phyloP scores from a whole-genome alignment of 345 rosid species.

The Citrus inodora region DNA sequence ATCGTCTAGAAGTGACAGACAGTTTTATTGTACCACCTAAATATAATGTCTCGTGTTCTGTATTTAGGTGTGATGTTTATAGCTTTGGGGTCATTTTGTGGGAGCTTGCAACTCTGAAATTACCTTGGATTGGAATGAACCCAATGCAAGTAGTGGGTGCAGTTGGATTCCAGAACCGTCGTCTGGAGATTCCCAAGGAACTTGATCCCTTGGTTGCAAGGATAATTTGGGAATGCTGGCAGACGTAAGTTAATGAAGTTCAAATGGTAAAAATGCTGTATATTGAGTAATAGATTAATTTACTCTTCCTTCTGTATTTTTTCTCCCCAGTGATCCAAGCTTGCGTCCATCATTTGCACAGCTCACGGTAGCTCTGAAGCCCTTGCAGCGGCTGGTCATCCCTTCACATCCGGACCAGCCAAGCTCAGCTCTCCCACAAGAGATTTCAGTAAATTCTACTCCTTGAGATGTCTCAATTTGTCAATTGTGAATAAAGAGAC shows the following conservation, averaged over 20 bases:
- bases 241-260: slow-evolving; percentile 54
- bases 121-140: slow-evolving; percentile 99
- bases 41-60: slow-evolving; percentile 12
- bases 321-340: slow-evolving; percentile 68
- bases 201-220: slow-evolving; percentile 84
- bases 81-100: slow-evolving; percentile 97
- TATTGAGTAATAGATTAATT: not conserved
- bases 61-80: slow-evolving; percentile 87
- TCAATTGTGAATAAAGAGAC: slow-evolving; percentile 39
- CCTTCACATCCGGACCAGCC: slow-evolving; percentile 56
- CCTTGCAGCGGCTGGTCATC: slow-evolving; percentile 72
- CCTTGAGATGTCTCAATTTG: slow-evolving; percentile 36
- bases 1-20: not conserved
- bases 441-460: slow-evolving; percentile 58
- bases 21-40: not conserved
- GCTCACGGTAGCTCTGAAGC: slow-evolving; percentile 64
- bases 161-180: slow-evolving; percentile 95
- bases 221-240: slow-evolving; percentile 95
- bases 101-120: slow-evolving; percentile 93
- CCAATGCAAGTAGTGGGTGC: slow-evolving; percentile 99
- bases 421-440: slow-evolving; percentile 42
- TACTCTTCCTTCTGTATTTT: not conserved
- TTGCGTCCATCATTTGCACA: slow-evolving; percentile 85
- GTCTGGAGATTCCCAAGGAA: slow-evolving; percentile 95
- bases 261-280: not conserved